Percentiles rank a stretch among this genome's conserved stretches.
These are phyloP conservation scores for Capronia epimyces DNA, from an alignment of 2,329 filamentous ascomycete species.

Conservation along the genomic window DNA sequence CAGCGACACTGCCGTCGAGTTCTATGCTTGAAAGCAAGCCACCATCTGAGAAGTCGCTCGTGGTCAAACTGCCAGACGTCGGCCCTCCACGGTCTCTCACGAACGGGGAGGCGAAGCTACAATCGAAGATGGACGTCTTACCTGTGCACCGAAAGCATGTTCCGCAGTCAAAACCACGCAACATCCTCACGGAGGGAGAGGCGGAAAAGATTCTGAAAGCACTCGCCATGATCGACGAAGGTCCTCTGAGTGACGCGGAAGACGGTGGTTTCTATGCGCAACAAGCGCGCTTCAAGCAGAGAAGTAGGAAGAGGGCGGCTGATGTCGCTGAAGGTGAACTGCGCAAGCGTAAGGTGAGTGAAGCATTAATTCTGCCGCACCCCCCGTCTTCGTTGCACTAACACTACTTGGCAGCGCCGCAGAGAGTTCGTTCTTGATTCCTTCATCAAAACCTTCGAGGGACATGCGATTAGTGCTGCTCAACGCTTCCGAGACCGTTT, in stretches of 20 bases:
- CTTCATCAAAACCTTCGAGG: constrained; percentile 55
- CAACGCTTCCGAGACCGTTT: constrained; percentile 70
- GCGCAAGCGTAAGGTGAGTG: constrained; percentile 56
- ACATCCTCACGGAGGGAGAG: constrained; percentile 54
- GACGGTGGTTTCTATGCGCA: constrained; percentile 48
- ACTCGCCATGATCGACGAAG: constrained; percentile 55
- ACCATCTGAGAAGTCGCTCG: constrained; percentile 1
- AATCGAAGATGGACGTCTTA: constrained; percentile 39
- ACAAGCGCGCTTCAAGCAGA: constrained; percentile 50
- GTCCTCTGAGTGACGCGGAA: constrained; percentile 55
- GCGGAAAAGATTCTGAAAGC: constrained; percentile 64
- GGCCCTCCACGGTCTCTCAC: constrained; percentile 22
- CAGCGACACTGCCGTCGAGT: constrained; percentile 30
- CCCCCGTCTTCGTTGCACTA: constrained; percentile 11
- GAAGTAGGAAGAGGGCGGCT: constrained; percentile 60
- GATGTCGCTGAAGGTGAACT: constrained; percentile 61
- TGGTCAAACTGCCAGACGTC: constrained; percentile 29
- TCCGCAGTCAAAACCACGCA: constrained; percentile 54
- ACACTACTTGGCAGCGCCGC: constrained; percentile 48
- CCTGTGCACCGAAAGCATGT: constrained; percentile 48
- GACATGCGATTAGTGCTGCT: constrained; percentile 66
- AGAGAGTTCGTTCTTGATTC: constrained; percentile 52
- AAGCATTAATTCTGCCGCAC: constrained; percentile 7
- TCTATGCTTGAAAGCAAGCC: constrained; percentile 17
- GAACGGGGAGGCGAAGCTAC: constrained; percentile 15